Conservation (phyloP, 2,329 filamentous ascomycete species). For the Cladophialophora yegresii region DNA sequence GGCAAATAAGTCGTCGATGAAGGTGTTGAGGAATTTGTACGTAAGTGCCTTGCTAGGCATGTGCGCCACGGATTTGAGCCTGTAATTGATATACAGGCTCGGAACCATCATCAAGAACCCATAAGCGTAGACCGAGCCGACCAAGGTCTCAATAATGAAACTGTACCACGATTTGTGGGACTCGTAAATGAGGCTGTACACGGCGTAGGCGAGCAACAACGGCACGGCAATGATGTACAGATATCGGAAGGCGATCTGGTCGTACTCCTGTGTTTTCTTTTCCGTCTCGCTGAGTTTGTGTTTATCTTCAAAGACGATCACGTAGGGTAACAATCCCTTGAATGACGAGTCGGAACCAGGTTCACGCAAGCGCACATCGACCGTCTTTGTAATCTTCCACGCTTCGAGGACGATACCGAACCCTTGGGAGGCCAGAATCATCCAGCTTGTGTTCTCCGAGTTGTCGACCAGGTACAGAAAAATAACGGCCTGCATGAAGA, state of each 20-base stretch:
- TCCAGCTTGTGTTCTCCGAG: constrained; percentile 97
- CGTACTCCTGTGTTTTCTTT: constrained; percentile 97
- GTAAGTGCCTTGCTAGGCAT: constrained; percentile 97
- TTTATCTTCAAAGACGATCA: constrained; percentile 89
- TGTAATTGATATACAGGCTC: constrained; percentile 97
- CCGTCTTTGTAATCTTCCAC: constrained; percentile 97
- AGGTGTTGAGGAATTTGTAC: constrained; percentile 98
- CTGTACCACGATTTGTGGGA: constrained; percentile 98
- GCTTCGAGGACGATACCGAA: constrained; percentile 76
- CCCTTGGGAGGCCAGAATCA: constrained; percentile 93
- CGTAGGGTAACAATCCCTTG: constrained; percentile 71
- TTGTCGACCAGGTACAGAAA: constrained; percentile 97
- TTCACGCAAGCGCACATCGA: constrained; percentile 79
- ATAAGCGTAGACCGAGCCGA: constrained; percentile 95
- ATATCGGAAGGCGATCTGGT: constrained; percentile 96
- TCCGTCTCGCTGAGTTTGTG: constrained; percentile 93
- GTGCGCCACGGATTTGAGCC: constrained; percentile 82
- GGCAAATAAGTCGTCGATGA: constrained; percentile 97
- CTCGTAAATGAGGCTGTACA: constrained; percentile 89
- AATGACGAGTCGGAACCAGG: constrained; percentile 68
- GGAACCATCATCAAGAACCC: constrained; percentile 99
- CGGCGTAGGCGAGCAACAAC: constrained; percentile 82
- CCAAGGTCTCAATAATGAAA: constrained; percentile 90
- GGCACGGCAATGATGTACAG: constrained; percentile 92
- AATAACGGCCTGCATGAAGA: constrained; percentile 95